phyloP scores from a whole-genome alignment of 2,329 filamentous ascomycete genomes.

The Alternaria gansuensis region DNA sequence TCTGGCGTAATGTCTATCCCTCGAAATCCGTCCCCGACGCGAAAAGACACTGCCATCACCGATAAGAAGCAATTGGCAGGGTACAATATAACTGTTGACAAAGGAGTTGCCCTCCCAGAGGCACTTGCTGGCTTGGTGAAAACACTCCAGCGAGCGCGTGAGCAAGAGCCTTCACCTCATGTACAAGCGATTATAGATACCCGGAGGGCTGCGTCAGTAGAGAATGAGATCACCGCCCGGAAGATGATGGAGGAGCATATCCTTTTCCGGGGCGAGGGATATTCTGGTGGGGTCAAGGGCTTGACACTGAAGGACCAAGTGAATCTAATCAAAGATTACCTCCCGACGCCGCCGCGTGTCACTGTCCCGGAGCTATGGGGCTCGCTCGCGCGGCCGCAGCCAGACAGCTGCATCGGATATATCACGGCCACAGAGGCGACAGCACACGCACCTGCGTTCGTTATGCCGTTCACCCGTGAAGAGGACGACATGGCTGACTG shows the following conservation, averaged over 20 bases:
- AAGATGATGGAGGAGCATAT: slow-evolving; percentile 27
- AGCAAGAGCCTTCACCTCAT: slow-evolving; percentile 25
- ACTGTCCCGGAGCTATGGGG: slow-evolving; percentile 21
- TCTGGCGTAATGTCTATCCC: too few species aligned
- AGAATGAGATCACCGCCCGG: slow-evolving; percentile 23
- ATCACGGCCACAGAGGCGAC: slow-evolving; percentile 24
- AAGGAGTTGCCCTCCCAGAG: slow-evolving; percentile 17
- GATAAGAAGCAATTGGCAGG: slow-evolving; percentile 21
- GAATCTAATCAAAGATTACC: slow-evolving; percentile 21
- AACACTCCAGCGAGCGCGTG: slow-evolving; percentile 17
- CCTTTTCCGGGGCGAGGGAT: slow-evolving; percentile 23
- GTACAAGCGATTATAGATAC: slow-evolving; percentile 24
- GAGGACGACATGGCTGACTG: slow-evolving; percentile 28
- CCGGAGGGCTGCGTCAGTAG: slow-evolving; percentile 22
- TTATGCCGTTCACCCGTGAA: slow-evolving; percentile 20
- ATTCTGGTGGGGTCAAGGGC: slow-evolving; percentile 15
- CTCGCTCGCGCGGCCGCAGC: slow-evolving; percentile 23
- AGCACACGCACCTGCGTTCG: slow-evolving; percentile 15
- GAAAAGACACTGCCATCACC: slow-evolving; percentile 17
- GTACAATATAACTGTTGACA: slow-evolving; percentile 24
- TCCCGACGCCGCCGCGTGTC: slow-evolving; percentile 18
- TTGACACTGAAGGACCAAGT: slow-evolving; percentile 28
- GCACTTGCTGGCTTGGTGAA: slow-evolving; percentile 20
- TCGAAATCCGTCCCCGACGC: slow-evolving; percentile 24
- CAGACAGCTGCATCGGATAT: slow-evolving; percentile 28